These are phyloP conservation scores for Apocynum venetum DNA, from an alignment of 257 asterid genomes.

Conservation along the genomic window DNA sequence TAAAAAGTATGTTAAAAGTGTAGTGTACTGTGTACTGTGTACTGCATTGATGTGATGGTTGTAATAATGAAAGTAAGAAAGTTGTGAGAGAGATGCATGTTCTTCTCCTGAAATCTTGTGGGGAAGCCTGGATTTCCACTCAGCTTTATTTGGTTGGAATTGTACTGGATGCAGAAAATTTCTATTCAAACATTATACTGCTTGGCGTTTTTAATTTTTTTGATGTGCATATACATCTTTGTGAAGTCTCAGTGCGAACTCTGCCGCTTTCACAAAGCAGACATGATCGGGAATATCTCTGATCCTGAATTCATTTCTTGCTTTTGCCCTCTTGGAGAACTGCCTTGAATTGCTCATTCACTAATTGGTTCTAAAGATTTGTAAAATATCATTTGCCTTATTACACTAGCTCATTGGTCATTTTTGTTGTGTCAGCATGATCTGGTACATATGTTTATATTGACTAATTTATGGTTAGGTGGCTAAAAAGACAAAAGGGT, in stretches of 20 bases:
- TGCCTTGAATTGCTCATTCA: neutral
- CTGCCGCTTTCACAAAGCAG: neutral
- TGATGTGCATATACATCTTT: neutral
- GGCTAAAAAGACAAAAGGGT: neutral
- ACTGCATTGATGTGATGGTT: neutral
- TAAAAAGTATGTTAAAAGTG: neutral
- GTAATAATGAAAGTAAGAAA: neutral
- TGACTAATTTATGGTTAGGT: neutral
- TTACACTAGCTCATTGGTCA: neutral
- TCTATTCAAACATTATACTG: neutral
- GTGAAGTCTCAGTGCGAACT: neutral
- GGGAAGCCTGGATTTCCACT: conserved; percentile 2
- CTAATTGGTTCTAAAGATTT: neutral
- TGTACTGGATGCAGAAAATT: neutral
- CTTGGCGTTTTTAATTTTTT: neutral
- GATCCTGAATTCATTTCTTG: neutral
- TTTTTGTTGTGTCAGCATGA: neutral
- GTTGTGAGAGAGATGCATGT: conserved; percentile 3
- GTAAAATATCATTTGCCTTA: neutral
- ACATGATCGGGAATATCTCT: neutral
- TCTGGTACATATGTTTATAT: neutral
- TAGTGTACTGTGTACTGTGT: neutral
- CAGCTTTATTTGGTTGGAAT: neutral
- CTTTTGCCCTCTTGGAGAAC: neutral
- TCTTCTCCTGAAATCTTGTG: neutral